Evolutionary conservation across 768 basidiomycete genomes (phyloP).

Genomic region (Rickenella mellea): DNA sequence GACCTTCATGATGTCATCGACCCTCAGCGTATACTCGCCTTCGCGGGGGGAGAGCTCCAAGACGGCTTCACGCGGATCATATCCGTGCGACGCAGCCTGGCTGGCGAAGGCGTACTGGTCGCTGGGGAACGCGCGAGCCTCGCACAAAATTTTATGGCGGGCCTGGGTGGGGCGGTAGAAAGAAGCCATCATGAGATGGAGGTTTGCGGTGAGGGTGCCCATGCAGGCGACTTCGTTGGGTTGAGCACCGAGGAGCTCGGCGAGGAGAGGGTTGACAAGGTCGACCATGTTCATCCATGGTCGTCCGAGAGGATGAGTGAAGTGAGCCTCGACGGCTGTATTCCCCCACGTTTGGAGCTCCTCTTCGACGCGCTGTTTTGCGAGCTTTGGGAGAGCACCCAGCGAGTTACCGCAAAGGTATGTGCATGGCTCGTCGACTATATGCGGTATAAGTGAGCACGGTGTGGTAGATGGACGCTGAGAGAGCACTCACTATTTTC

Average conservation of each 20-base stretch:
- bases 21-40: slow-evolving; percentile 79
- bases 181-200: slow-evolving; percentile 89
- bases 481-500: slow-evolving; percentile 7
- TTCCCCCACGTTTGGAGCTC: slow-evolving; percentile 79
- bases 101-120: slow-evolving; percentile 98
- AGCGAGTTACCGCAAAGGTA: slow-evolving; percentile 97
- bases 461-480: slow-evolving; percentile 12
- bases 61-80: slow-evolving; percentile 62
- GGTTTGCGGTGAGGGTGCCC: slow-evolving; percentile 89
- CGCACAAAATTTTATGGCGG: slow-evolving; percentile 91
- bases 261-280: slow-evolving; percentile 62
- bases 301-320: slow-evolving; percentile 74
- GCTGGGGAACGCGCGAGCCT: slow-evolving; percentile 90
- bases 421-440: slow-evolving; percentile 45
- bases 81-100: slow-evolving; percentile 76
- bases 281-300: slow-evolving; percentile 79
- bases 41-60: slow-evolving; percentile 71
- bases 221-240: slow-evolving; percentile 92
- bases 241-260: slow-evolving; percentile 78
- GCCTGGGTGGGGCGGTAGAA: slow-evolving; percentile 85
- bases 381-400: slow-evolving; percentile 69
- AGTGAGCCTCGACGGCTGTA: slow-evolving; percentile 86
- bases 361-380: slow-evolving; percentile 63
- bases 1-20: slow-evolving; percentile 75
- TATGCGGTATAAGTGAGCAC: slow-evolving; percentile 6